Base-by-base conservation (phyloP, 768 basidiomycete species). In the Hericium alpestre region DNA sequence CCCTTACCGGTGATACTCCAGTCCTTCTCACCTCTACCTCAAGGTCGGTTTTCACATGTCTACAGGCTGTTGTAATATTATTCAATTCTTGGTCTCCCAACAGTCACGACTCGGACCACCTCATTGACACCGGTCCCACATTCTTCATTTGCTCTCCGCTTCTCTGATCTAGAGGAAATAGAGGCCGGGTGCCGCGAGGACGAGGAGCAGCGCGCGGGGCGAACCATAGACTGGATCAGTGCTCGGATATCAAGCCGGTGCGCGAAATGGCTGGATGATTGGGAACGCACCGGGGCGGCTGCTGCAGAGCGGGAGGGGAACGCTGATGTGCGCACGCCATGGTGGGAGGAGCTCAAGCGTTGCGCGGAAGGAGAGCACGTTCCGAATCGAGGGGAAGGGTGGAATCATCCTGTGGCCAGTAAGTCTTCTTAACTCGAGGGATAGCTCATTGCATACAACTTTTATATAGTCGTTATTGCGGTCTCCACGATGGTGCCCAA, bases 341-440 rank as follows among this genome's bases (percentile, higher is more conserved):
- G 90, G 90, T 93, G 90, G 90, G 86, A 90, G 60, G 90, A 93
- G 66, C 75, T 93, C 40, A 75, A 78, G 63, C 76, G 81, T 11
- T 93, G 90, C 67, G 76, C 79, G 1, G 86, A 92, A 66, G 88
- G 87, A 0, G 88, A 92, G 65, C 76, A 81, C 67, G 74, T 84
- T 10, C 90, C 90, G 10, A 80, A 79, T 38, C 83, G 76, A 65
- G 66, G 71, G 1, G 90, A 93, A 65, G 86, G 81, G 50, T 93
- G 90, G 90, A 93, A 91, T 64, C 90, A 93, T 70, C 90, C 90
- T 51, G 80, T 83, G 50, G 82, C 90, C 22, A 71, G 90, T 92
- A 65, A 57, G 87, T 53, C 38, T 11, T 56, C 40, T 50, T 50
- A 51, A 38, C 48, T n/a, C 49, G 27, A 32, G 5, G 32, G 2